Percentiles rank a stretch among this genome's conserved stretches.
Evolutionary conservation across 2,329 filamentous ascomycete genomes (phyloP).

Genomic region (Aspergillus luchuensis): DNA sequence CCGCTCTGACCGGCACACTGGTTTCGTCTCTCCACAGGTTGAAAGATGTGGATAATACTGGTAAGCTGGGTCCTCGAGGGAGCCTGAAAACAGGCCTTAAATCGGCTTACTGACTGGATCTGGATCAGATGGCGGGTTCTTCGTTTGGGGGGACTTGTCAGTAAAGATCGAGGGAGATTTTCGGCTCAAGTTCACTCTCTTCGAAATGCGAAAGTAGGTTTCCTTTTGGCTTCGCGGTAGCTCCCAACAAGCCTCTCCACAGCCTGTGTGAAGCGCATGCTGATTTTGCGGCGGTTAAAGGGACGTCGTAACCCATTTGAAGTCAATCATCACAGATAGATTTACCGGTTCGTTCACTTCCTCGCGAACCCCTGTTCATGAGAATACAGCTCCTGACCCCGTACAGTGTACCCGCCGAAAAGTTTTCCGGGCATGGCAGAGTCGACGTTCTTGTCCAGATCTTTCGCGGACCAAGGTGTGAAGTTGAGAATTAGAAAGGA

Average conservation of each 20-base stretch:
- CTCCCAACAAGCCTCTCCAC: background rate
- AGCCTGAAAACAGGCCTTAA: background rate
- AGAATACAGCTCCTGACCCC: slow-evolving; percentile 15
- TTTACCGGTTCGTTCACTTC: slow-evolving; percentile 62
- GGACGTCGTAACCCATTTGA: slow-evolving; percentile 54
- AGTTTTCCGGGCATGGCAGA: slow-evolving; percentile 78
- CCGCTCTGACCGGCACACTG: slow-evolving; percentile 68
- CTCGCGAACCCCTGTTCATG: background rate
- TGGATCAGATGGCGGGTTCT: slow-evolving; percentile 71
- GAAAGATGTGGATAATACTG: slow-evolving; percentile 72
- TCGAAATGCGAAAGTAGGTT: slow-evolving; percentile 66
- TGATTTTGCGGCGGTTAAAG: slow-evolving; percentile 27
- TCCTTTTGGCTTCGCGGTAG: background rate
- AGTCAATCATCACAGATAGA: slow-evolving; percentile 61
- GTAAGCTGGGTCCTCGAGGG: slow-evolving; percentile 35
- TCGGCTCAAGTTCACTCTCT: slow-evolving; percentile 74
- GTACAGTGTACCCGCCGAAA: slow-evolving; percentile 56
- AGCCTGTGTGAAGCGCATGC: slow-evolving; percentile 10
- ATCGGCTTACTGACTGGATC: slow-evolving; percentile 9
- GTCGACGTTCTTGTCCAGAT: slow-evolving; percentile 77
- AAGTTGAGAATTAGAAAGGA: slow-evolving; percentile 81
- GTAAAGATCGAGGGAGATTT: slow-evolving; percentile 73
- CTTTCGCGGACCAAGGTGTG: slow-evolving; percentile 85
- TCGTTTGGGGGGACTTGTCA: slow-evolving; percentile 87
- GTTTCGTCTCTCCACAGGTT: slow-evolving; percentile 80